These are phyloP conservation scores for Erodium chrysanthum DNA, from an alignment of 441 rosid species.

Conservation along the genomic window DNA sequence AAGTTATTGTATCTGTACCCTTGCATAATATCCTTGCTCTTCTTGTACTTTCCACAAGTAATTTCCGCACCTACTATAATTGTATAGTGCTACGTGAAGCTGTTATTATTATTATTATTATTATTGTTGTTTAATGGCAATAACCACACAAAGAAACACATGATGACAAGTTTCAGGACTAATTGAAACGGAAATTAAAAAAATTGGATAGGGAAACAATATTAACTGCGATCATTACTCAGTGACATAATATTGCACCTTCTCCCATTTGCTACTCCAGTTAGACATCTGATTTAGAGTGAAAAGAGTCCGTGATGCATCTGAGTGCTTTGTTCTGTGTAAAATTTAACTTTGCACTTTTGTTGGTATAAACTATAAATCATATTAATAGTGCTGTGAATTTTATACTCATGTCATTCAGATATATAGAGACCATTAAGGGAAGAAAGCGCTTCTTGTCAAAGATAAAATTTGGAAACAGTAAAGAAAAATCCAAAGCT, in stretches of 20 bases:
- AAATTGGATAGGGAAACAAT: too few species aligned
- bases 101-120: too few species aligned
- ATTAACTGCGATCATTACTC: too few species aligned
- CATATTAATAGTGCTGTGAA: too few species aligned
- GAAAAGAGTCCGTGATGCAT: neutral
- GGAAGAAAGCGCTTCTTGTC: slow-evolving; percentile 94
- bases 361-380: neutral
- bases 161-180: neutral
- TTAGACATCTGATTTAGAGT: neutral
- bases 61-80: neutral
- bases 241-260: too few species aligned
- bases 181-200: neutral
- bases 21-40: neutral
- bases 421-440: slow-evolving; percentile 78
- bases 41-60: neutral
- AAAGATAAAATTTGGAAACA: slow-evolving; percentile 78
- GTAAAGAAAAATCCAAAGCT: slow-evolving; percentile 76
- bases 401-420: slow-evolving; percentile 24
- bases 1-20: neutral
- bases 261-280: too few species aligned
- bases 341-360: neutral
- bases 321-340: neutral
- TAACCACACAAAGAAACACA: neutral
- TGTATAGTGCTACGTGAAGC: neutral
- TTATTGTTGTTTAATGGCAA: neutral